A percentile compares a stretch with the other conserved stretches of the same genome.
These are phyloP conservation scores for Aspergillus unguis DNA, from an alignment of 2,329 filamentous ascomycete genomes.

Conservation along the genomic window DNA sequence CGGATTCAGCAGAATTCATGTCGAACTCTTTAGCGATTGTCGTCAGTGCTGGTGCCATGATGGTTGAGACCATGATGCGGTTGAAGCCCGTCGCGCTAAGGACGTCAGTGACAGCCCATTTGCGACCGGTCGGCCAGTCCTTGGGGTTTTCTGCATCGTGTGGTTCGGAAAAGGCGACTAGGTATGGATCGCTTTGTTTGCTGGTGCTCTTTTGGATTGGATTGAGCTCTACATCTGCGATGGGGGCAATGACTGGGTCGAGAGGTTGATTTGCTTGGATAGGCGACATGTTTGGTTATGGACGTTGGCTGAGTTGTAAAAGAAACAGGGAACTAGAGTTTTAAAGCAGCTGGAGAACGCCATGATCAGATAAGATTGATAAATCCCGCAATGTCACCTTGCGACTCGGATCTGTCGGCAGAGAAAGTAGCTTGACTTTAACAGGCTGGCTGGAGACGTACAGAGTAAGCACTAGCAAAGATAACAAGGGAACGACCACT, in stretches of 20 bases:
- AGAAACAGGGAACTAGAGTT: no score
- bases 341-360: no score
- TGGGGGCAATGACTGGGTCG: background rate
- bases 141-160: slow-evolving; percentile 2
- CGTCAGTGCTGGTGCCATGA: slow-evolving; percentile 6
- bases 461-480: background rate
- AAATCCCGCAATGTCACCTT: background rate
- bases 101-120: slow-evolving; percentile 5
- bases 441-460: background rate
- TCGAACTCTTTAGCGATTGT: slow-evolving; percentile 2
- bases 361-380: slow-evolving; percentile 1
- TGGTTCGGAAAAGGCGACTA: background rate
- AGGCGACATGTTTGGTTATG: no score
- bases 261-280: no score
- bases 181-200: background rate
- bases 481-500: no score
- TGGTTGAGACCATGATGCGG: slow-evolving; percentile 9
- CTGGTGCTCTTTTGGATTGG: background rate
- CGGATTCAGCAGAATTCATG: slow-evolving; percentile 3
- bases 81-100: slow-evolving; percentile 6
- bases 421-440: no score
- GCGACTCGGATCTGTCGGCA: background rate
- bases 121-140: slow-evolving; percentile 2
- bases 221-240: background rate
- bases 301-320: no score